These are phyloP conservation scores for Angophora floribunda DNA, from an alignment of 345 rosid genomes.

Conservation along the genomic window DNA sequence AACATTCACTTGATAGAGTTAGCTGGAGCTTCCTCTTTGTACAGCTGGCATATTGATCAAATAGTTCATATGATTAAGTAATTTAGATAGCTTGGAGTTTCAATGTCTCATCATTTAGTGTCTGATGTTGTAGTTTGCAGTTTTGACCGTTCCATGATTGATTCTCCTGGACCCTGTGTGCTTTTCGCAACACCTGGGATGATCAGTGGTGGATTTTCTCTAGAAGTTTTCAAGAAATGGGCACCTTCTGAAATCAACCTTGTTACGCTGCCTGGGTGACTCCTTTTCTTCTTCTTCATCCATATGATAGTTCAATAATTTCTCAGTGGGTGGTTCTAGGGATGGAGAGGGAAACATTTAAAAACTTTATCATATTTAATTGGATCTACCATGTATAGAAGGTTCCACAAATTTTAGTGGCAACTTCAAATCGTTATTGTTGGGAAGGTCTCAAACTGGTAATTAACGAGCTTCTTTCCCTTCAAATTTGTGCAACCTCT, in stretches of 20 bases:
- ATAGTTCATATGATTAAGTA: not conserved
- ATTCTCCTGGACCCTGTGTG: conserved; percentile 94
- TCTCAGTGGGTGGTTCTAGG: not conserved
- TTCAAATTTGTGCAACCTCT: not conserved
- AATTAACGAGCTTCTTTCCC: not conserved
- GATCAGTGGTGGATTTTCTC: conserved; percentile 92
- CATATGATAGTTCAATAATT: not conserved
- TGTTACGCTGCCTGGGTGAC: conserved; percentile 88
- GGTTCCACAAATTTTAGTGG: not conserved
- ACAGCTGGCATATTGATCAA: not conserved
- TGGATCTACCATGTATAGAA: not conserved
- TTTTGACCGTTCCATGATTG: conserved; percentile 74
- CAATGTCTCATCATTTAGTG: not conserved
- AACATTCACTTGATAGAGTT: not conserved
- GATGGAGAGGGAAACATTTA: not conserved
- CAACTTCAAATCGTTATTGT: not conserved
- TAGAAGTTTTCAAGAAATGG: conserved; percentile 93
- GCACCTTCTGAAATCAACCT: conserved; percentile 85
- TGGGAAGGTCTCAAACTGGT: not conserved
- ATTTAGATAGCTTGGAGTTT: not conserved
- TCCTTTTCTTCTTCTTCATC: not conserved
- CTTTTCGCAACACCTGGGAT: conserved; percentile 99
- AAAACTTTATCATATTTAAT: not conserved
- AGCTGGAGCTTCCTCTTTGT: not conserved
- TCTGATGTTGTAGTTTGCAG: conserved; percentile 42